Evolutionary conservation across 345 rosid genomes (phyloP).

Genomic region (Turnera subulata): DNA sequence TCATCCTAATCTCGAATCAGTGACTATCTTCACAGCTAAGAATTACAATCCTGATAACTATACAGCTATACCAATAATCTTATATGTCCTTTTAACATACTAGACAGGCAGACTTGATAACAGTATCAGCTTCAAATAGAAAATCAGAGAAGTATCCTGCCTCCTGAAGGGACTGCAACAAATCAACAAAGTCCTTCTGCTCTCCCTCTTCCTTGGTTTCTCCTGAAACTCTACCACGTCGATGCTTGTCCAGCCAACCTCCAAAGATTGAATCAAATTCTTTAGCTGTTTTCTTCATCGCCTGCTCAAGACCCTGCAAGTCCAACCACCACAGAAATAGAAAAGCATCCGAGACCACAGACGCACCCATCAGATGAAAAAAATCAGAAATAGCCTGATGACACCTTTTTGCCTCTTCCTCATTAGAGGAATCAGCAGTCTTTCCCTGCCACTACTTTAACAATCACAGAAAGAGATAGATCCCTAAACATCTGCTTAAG

Average conservation of each 20-base stretch:
- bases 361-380: slow-evolving; percentile 43
- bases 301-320: slow-evolving; percentile 46
- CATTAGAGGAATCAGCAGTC: slow-evolving; percentile 19
- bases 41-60: no score
- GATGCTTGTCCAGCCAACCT: slow-evolving; percentile 44
- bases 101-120: slow-evolving; percentile 59
- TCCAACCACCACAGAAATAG: slow-evolving; percentile 57
- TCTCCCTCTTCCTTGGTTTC: slow-evolving; percentile 16
- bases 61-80: no score
- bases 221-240: slow-evolving; percentile 24
- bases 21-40: no score
- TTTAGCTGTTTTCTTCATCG: slow-evolving; percentile 56
- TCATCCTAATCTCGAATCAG: no score
- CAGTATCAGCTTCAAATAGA: slow-evolving; percentile 36
- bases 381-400: slow-evolving; percentile 32
- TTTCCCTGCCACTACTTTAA: slow-evolving; percentile 52
- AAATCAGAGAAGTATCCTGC: slow-evolving; percentile 33
- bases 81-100: no score
- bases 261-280: slow-evolving; percentile 36
- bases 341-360: slow-evolving; percentile 53
- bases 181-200: slow-evolving; percentile 48
- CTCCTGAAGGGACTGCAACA: slow-evolving; percentile 47
- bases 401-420: slow-evolving; percentile 32
- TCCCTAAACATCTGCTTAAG: slow-evolving; percentile 41
- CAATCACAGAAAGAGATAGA: slow-evolving; percentile 36